Percentiles rank a stretch among this genome's conserved stretches.
These are phyloP conservation scores for Dictyostelium brefeldianum DNA, from an alignment of 78 protist species.

Conservation along the genomic window DNA sequence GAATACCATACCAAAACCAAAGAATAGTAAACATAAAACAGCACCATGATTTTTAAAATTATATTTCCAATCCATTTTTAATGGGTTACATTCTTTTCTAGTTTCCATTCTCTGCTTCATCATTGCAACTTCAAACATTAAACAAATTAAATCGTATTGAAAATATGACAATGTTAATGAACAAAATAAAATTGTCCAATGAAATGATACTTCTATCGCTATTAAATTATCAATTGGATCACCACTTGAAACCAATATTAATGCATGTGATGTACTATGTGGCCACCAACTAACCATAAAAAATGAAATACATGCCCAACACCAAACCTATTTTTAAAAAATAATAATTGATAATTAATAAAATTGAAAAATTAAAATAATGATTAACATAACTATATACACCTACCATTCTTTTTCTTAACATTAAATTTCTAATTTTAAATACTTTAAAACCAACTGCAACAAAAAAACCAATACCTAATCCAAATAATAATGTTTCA, in stretches of 20 bases:
- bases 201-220: constrained; percentile 58
- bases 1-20: constrained; percentile 20
- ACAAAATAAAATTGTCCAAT: constrained; percentile 61
- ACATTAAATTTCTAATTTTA: constrained; percentile 22
- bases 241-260: not conserved
- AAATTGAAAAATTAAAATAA: not conserved
- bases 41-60: constrained; percentile 29
- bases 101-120: constrained; percentile 41
- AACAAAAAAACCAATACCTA: constrained; percentile 43
- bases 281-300: constrained; percentile 75
- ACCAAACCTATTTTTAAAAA: not conserved
- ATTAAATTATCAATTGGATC: constrained; percentile 32
- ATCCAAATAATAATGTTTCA: constrained; percentile 58
- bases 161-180: constrained; percentile 31
- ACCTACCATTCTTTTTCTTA: constrained; percentile 44
- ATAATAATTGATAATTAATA: not conserved
- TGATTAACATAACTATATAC: not conserved
- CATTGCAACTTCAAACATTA: constrained; percentile 75
- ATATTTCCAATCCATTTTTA: not conserved
- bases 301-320: constrained; percentile 50
- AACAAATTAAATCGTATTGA: constrained; percentile 52
- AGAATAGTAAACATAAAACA: not conserved
- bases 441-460: constrained; percentile 55
- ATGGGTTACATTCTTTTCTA: constrained; percentile 36
- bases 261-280: constrained; percentile 61